Conservation (phyloP, 768 basidiomycete genomes). For the Agaricus sinodeliciosus region DNA sequence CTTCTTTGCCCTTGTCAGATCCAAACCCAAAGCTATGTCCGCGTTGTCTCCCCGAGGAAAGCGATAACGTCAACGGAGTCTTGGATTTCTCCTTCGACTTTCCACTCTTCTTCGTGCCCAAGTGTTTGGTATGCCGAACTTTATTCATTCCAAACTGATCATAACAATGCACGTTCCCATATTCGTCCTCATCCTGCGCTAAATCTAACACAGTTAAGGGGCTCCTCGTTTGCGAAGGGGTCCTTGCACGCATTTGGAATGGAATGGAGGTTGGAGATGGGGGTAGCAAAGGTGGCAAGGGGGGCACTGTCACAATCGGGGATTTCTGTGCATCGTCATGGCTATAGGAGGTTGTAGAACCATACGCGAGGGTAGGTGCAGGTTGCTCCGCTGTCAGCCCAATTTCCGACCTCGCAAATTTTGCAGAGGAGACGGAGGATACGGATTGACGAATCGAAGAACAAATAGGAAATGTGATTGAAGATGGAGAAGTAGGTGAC, state of each 20-base stretch:
- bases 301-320: neutral
- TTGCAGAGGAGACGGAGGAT: neutral
- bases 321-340: neutral
- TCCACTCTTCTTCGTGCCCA: neutral
- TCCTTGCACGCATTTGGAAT: neutral
- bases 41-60: constrained; percentile 1
- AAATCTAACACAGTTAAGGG: constrained; percentile 5
- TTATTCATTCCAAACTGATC: constrained; percentile 2
- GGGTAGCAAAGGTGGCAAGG: neutral
- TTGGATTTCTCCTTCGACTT: constrained; percentile 5
- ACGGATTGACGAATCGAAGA: constrained; percentile 1
- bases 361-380: neutral
- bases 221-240: constrained; percentile 2
- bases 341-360: neutral
- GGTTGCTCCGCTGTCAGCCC: neutral
- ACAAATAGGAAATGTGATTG: neutral
- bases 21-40: neutral
- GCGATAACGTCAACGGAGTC: neutral
- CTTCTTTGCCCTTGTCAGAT: neutral
- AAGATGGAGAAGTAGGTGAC: constrained; percentile 3
- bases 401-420: neutral
- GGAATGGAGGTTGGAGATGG: neutral
- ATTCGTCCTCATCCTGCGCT: constrained; percentile 1
- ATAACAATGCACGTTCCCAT: neutral
- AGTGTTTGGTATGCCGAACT: neutral